Evolutionary conservation across 2,329 filamentous ascomycete species (phyloP), one percentile per base, ranked within the genome.

Genomic region (Penicillium concentricum): DNA sequence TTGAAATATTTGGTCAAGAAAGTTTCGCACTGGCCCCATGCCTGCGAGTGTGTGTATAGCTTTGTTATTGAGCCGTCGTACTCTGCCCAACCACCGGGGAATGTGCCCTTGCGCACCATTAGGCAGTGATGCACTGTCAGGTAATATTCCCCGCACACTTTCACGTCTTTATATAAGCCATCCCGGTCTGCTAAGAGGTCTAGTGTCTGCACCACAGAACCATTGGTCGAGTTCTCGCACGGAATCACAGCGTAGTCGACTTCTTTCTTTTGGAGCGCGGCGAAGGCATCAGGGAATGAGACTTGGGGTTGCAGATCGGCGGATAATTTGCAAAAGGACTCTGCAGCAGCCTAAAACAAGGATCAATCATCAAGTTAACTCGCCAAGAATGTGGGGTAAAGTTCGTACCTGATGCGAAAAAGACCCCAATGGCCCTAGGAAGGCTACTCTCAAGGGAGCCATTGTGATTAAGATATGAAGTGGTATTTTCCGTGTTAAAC

Each of bases 161-260:
- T 81, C 44, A 97, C 82, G 69, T 90, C 85, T 12, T 81, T 80
- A 70, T 89, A 91, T 42, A 76, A 75, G 41, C 74, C 76, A 38
- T 84, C 78, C 26, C 89, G 81, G 76, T 96, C 91, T 63, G 91
- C 91, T 58, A 99, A 85, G 62, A 93, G 85, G 75, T 97, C 92
- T 24, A 97, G 83, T 0, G 92, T 96, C 73, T 91, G 90, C 54
- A 94, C 86, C 48, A 99, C 94, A 53, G 89, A 88, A 68, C 94
- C 94, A 74, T 97, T 96, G 71, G 91, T 93, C 39, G 90, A 95
- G 79, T 99, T 99, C 72, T 97, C 93, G 75, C 96, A 92, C 7
- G 94, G 94, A 2, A 97, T 89, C 32, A 97, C 89, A 64, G 92
- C 94, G 55, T 87, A 87, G 51, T 82, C 76, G 0, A 84, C 85